These are phyloP conservation scores for Candida saitoana DNA, from an alignment of 805 yeast species.

Conservation along the genomic window DNA sequence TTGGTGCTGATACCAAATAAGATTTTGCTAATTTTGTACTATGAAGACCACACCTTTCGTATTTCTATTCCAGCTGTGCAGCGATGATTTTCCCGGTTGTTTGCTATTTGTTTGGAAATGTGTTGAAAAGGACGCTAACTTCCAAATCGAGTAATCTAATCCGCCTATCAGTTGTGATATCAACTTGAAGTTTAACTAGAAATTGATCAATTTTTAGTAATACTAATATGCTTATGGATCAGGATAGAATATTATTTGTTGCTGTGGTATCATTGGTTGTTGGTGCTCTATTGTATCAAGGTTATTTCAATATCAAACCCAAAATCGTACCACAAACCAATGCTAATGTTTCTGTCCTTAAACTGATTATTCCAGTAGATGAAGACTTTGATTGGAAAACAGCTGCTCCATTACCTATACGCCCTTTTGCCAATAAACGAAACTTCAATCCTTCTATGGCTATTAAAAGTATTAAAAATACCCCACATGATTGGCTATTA, in stretches of 20 bases:
- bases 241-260: background rate
- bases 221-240: background rate
- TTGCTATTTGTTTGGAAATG: background rate
- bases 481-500: slow-evolving; percentile 52
- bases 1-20: too few species aligned
- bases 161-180: background rate
- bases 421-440: slow-evolving; percentile 35
- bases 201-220: background rate
- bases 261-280: background rate
- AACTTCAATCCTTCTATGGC: slow-evolving; percentile 36
- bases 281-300: background rate
- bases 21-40: too few species aligned
- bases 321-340: background rate
- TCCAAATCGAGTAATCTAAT: background rate
- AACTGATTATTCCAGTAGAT: slow-evolving; percentile 21
- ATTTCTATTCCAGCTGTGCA: background rate
- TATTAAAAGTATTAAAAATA: slow-evolving; percentile 23
- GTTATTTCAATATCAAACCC: background rate
- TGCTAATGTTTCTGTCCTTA: slow-evolving; percentile 4
- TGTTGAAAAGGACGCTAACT: background rate
- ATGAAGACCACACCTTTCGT: background rate
- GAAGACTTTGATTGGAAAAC: slow-evolving; percentile 41
- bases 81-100: too few species aligned
- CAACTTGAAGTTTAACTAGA: background rate
- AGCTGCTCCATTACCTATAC: slow-evolving; percentile 38